Base-by-base conservation (phyloP, 768 basidiomycete genomes). In the Leccinum truebloodii region DNA sequence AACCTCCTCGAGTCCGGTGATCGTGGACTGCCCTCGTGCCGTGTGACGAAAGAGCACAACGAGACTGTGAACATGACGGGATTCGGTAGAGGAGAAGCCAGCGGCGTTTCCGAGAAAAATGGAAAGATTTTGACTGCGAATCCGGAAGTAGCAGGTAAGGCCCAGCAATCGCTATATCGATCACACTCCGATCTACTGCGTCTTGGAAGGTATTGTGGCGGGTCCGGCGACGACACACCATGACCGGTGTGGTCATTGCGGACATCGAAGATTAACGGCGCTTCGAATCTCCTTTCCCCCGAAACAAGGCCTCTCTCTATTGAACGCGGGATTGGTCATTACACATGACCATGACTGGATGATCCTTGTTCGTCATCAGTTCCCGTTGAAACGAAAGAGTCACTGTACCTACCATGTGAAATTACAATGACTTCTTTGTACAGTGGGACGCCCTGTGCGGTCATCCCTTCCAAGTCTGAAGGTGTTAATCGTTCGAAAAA, bases 131-230 rank as follows among this genome's bases (percentile, higher is more conserved):
- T 62, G 68, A 63, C 55, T 70, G 71, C 61, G 66, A 68, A 70
- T 66, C 71, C 64, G 59, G 64, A 68, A 68, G 68, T 58, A 65
- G 66, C 66, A 63, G 48, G 70, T 57, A 66, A 57, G 66, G 63
- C 35, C 59, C 66, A 59, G 62, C 53, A 58, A 64, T 58, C 66
- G 52, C 71, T 63, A 61, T 70, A 70, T 68, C 57, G 62, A 65
- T 68, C 68, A 63, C 46, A 59, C 61, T 58, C 69, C 63, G 64
- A 71, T 72, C 71, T 66, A 39, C 55, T 67, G 64, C 59, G 59
- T 69, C 65, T 63, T n/a, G 58, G 65, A 67, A 67, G 65, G 24
- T 26, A 16, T 71, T 59, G 69, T 71, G 69, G 70, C 70, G 65
- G 67, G 67, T 70, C 69, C 67, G 63, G 63, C 59, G 46, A 67